phyloP scores from a whole-genome alignment of 305 asterid species.

The Solanum aculeatissimum region DNA sequence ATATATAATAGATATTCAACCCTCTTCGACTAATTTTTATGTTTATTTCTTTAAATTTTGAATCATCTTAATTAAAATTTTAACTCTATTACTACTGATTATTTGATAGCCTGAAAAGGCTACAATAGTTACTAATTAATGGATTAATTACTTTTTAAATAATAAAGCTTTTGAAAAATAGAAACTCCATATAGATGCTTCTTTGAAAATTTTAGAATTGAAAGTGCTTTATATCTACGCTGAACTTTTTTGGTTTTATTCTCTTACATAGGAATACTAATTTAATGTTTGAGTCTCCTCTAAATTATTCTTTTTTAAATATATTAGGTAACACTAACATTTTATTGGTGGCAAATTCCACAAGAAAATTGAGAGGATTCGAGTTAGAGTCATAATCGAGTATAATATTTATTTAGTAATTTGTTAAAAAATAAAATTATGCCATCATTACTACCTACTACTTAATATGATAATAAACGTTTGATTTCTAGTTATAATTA shows the following conservation, averaged over 20 bases:
- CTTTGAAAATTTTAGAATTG: background rate
- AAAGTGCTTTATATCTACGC: background rate
- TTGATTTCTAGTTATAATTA: too few species aligned
- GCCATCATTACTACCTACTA: too few species aligned
- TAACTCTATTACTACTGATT: too few species aligned
- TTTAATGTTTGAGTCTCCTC: background rate
- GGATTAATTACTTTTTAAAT: background rate
- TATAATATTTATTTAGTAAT: background rate
- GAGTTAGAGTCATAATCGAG: too few species aligned
- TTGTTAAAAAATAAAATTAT: background rate
- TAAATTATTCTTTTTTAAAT: background rate
- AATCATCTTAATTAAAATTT: too few species aligned
- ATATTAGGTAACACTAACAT: background rate
- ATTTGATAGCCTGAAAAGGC: too few species aligned
- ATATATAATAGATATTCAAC: too few species aligned
- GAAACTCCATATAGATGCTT: background rate
- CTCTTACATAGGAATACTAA: background rate
- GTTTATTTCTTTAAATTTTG: too few species aligned
- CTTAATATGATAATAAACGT: too few species aligned
- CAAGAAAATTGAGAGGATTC: background rate
- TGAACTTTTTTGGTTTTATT: background rate
- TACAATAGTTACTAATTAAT: background rate
- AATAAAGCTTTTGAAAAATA: background rate
- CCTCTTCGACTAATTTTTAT: too few species aligned
- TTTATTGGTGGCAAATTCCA: accelerated